These are phyloP conservation scores for Komagataella pastoris DNA, from an alignment of 805 yeast species.

Conservation along the genomic window DNA sequence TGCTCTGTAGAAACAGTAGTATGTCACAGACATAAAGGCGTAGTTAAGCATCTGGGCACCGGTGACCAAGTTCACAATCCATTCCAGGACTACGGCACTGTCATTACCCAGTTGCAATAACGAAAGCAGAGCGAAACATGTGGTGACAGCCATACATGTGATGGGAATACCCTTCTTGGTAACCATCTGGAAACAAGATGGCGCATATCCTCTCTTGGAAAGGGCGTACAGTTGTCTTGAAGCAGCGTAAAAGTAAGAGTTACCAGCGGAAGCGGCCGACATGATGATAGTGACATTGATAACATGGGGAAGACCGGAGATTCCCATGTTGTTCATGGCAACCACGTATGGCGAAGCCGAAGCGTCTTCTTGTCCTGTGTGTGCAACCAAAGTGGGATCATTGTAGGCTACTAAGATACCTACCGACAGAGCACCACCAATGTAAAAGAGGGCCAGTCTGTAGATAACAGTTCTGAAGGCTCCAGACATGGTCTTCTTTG, in stretches of 20 bases:
- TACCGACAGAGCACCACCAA: slow-evolving; percentile 29
- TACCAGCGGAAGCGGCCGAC: slow-evolving; percentile 72
- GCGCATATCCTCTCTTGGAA: slow-evolving; percentile 61
- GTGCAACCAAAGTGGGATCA: slow-evolving; percentile 14
- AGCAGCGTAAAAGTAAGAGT: slow-evolving; percentile 62
- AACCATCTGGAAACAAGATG: slow-evolving; percentile 47
- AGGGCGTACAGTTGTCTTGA: slow-evolving; percentile 50
- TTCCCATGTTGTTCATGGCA: slow-evolving; percentile 54
- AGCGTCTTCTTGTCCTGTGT: slow-evolving; percentile 18
- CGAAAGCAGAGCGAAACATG: slow-evolving; percentile 51
- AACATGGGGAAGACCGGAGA: slow-evolving; percentile 53
- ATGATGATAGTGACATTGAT: slow-evolving; percentile 65
- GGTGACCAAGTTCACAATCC: slow-evolving; percentile 33
- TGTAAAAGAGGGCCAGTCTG: slow-evolving; percentile 29
- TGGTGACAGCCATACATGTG: slow-evolving; percentile 34
- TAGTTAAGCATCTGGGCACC: slow-evolving; percentile 33
- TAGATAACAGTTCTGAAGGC: slow-evolving; percentile 29
- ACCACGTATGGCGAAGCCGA: slow-evolving; percentile 69
- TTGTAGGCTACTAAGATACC: slow-evolving; percentile 23
- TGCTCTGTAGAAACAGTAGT: slow-evolving; percentile 27
- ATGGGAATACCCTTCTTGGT: slow-evolving; percentile 60
- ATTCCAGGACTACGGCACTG: slow-evolving; percentile 22
- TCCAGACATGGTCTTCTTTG: slow-evolving; percentile 19
- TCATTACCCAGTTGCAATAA: slow-evolving; percentile 37
- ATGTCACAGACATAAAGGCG: slow-evolving; percentile 28